phyloP scores from a whole-genome alignment of 2,329 filamentous ascomycete species.

The Thelonectria olida region DNA sequence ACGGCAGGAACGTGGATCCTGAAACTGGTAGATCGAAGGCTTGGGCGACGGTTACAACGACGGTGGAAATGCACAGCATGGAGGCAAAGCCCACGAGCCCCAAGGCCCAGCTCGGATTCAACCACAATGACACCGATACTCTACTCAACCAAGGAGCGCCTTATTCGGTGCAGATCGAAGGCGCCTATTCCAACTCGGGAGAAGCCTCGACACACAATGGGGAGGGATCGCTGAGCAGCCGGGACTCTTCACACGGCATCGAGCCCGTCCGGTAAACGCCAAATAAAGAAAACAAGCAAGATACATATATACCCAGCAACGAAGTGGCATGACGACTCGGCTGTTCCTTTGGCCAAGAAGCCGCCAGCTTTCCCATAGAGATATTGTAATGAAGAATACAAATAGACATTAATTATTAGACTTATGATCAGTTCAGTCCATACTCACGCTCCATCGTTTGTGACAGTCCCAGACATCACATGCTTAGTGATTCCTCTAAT shows the following conservation, averaged over 20 bases:
- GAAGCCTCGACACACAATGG: slow-evolving; percentile 4
- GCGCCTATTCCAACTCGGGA: not conserved
- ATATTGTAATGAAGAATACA: not conserved
- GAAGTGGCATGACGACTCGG: too few relatives aligned
- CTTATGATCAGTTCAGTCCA: not conserved
- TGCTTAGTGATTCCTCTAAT: too few relatives aligned
- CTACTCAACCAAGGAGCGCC: slow-evolving; percentile 8
- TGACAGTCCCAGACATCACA: not conserved
- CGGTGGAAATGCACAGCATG: slow-evolving; percentile 21
- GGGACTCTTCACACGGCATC: slow-evolving; percentile 10
- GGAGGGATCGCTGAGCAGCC: slow-evolving; percentile 11
- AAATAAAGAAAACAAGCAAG: not conserved
- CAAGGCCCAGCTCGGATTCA: slow-evolving; percentile 11
- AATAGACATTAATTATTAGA: not conserved
- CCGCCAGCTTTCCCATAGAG: not conserved
- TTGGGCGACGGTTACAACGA: slow-evolving; percentile 18
- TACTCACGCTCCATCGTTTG: not conserved
- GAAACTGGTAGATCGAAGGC: not conserved
- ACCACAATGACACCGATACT: slow-evolving; percentile 19
- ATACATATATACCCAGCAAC: not conserved
- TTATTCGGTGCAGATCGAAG: slow-evolving; percentile 19
- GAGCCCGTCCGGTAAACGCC: slow-evolving; percentile 1
- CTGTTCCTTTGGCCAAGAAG: too few relatives aligned
- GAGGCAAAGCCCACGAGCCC: not conserved
- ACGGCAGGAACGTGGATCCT: not conserved